Evolutionary conservation across 139 green algal genomes (phyloP).

Genomic region (Eudorina sp.): DNA sequence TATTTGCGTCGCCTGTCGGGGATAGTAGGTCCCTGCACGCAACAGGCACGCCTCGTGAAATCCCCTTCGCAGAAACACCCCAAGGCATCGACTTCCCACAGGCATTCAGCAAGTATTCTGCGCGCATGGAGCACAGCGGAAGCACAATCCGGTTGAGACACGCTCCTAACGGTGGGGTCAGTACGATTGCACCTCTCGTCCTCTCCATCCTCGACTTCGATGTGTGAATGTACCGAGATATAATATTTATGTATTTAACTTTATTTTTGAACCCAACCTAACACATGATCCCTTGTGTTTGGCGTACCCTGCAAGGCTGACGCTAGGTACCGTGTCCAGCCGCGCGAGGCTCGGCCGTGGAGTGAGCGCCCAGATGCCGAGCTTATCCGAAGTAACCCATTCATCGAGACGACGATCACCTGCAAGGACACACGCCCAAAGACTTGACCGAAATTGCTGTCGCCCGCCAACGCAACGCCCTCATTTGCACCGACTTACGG

Average conservation of each 20-base stretch:
- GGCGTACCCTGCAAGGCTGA: slow-evolving; percentile 33
- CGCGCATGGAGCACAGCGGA: no score
- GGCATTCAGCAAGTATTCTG: no score
- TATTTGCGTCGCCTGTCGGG: slow-evolving; percentile 46
- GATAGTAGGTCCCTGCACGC: slow-evolving; percentile 60
- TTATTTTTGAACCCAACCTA: not conserved
- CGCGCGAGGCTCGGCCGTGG: slow-evolving; percentile 45
- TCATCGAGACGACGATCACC: slow-evolving; percentile 91
- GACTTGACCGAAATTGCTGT: not conserved
- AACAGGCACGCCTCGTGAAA: no score
- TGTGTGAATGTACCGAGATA: no score
- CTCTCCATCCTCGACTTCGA: no score
- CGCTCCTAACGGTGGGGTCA: no score
- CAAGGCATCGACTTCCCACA: no score
- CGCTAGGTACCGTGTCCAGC: slow-evolving; percentile 39
- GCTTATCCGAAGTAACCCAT: slow-evolving; percentile 80
- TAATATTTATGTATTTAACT: not conserved
- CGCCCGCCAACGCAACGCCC: not conserved
- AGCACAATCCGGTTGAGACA: no score
- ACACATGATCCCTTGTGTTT: no score
- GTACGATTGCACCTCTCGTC: no score
- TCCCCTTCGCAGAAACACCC: no score
- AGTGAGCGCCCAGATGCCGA: slow-evolving; percentile 37
- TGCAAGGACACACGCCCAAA: slow-evolving; percentile 29
- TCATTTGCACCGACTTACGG: slow-evolving; percentile 64